phyloP scores from a whole-genome alignment of 2,329 filamentous ascomycete species.

The Calonectria hawksworthii region DNA sequence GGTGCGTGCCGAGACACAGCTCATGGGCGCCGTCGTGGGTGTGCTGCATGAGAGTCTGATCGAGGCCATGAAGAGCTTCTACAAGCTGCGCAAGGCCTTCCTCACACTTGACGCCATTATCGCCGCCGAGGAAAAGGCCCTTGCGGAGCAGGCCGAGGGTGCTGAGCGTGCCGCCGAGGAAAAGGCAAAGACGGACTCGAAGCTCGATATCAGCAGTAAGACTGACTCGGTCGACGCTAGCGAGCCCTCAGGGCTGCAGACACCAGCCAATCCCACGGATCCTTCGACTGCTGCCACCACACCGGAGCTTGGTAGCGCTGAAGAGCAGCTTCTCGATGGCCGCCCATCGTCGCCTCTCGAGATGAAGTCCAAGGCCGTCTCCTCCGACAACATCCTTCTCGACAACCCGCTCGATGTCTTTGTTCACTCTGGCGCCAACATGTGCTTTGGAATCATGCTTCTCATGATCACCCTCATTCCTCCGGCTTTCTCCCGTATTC shows the following conservation, averaged over 20 bases:
- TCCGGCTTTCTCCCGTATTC: conserved; percentile 87
- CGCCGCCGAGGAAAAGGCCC: conserved; percentile 74
- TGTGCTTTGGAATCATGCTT: conserved; percentile 90
- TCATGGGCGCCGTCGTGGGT: conserved; percentile 90
- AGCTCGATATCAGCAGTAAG: conserved; percentile 30
- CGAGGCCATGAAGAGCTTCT: conserved; percentile 92
- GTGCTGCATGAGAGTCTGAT: conserved; percentile 94
- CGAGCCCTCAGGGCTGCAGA: conserved; percentile 61
- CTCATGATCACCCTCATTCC: conserved; percentile 94
- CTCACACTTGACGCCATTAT: conserved; percentile 85
- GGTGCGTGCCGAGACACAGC: conserved; percentile 85
- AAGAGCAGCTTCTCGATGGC: conserved; percentile 38
- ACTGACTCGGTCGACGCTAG: conserved; percentile 52
- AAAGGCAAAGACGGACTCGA: conserved; percentile 41
- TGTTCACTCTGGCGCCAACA: conserved; percentile 87
- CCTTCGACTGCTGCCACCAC: conserved; percentile 38
- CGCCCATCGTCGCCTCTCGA: conserved; percentile 39
- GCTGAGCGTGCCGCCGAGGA: conserved; percentile 40
- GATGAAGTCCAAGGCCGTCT: conserved; percentile 53
- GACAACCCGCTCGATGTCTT: conserved; percentile 86
- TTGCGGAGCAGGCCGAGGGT: conserved; percentile 38
- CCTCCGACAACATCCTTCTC: conserved; percentile 74
- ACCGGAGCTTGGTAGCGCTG: conserved; percentile 29
- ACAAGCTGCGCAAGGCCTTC: conserved; percentile 92
- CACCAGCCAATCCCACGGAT: conserved; percentile 51